Evolutionary conservation across 768 basidiomycete genomes (phyloP).

Genomic region (Tricholomella constricta): DNA sequence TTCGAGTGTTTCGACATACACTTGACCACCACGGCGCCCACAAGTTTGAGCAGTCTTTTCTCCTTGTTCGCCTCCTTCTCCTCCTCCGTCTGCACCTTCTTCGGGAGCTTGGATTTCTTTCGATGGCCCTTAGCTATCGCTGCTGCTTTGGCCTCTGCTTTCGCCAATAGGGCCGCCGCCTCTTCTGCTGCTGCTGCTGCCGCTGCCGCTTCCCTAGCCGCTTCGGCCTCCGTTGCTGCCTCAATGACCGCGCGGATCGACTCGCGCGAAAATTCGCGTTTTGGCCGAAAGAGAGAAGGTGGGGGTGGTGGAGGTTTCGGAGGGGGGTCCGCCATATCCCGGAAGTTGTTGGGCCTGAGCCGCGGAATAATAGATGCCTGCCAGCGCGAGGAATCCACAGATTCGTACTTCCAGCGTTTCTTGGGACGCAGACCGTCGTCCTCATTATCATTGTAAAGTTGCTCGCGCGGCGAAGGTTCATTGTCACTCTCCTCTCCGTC

Average conservation of each 20-base stretch:
- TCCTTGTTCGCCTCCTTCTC: slow-evolving; percentile 75
- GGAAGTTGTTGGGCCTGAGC: too few species aligned
- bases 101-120: slow-evolving; percentile 38
- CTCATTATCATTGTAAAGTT: neutral
- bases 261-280: slow-evolving; percentile 20
- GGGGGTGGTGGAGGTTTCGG: neutral
- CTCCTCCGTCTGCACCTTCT: slow-evolving; percentile 50
- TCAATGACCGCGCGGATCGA: slow-evolving; percentile 39
- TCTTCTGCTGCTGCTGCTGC: slow-evolving; percentile 33
- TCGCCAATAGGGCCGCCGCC: slow-evolving; percentile 29
- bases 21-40: slow-evolving; percentile 89
- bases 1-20: slow-evolving; percentile 88
- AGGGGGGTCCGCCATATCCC: too few species aligned
- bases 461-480: neutral
- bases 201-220: slow-evolving; percentile 32
- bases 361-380: too few species aligned
- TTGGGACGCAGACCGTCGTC: slow-evolving; percentile 6
- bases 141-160: slow-evolving; percentile 31
- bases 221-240: slow-evolving; percentile 31
- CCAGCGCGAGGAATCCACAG: too few species aligned
- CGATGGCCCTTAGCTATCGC: slow-evolving; percentile 27
- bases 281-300: neutral
- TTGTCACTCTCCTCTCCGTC: slow-evolving; percentile 21
- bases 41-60: slow-evolving; percentile 78
- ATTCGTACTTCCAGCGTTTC: slow-evolving; percentile 11